Evolutionary conservation across 768 basidiomycete species (phyloP).

Genomic region (Panaeolus papilionaceus): DNA sequence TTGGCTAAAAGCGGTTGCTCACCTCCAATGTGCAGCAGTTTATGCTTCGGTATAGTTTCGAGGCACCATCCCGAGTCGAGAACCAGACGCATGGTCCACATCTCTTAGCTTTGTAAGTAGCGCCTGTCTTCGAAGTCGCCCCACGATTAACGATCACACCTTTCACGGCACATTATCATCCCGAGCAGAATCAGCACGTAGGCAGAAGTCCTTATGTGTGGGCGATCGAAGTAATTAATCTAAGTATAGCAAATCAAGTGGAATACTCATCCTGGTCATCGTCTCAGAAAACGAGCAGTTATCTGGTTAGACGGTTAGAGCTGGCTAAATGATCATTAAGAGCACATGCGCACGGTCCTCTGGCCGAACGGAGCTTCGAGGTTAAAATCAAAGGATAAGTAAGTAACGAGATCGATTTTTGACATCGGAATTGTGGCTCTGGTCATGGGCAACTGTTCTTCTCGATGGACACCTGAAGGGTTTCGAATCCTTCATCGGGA

Average conservation of each 20-base stretch:
- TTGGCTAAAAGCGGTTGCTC: neutral
- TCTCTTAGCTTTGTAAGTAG: conserved; percentile 1
- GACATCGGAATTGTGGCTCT: neutral
- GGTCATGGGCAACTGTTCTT: neutral
- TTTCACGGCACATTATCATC: neutral
- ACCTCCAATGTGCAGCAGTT: neutral
- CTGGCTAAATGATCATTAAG: too few species aligned
- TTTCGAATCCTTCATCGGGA: neutral
- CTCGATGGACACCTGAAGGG: neutral
- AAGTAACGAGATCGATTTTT: neutral
- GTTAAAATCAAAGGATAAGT: neutral
- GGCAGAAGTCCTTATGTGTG: neutral
- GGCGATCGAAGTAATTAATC: neutral
- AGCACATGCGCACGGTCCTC: too few species aligned
- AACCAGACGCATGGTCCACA: neutral
- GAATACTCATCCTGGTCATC: conserved; percentile 1
- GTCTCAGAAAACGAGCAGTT: neutral
- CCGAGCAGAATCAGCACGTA: neutral
- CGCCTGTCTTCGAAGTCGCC: neutral
- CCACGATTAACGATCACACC: neutral
- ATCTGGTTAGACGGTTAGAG: neutral
- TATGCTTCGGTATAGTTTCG: neutral
- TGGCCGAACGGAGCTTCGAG: neutral
- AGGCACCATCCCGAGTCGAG: neutral
- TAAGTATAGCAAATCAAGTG: neutral